Conservation (phyloP, 495 filamentous ascomycete genomes). For the Aspergillus saccharolyticus region DNA sequence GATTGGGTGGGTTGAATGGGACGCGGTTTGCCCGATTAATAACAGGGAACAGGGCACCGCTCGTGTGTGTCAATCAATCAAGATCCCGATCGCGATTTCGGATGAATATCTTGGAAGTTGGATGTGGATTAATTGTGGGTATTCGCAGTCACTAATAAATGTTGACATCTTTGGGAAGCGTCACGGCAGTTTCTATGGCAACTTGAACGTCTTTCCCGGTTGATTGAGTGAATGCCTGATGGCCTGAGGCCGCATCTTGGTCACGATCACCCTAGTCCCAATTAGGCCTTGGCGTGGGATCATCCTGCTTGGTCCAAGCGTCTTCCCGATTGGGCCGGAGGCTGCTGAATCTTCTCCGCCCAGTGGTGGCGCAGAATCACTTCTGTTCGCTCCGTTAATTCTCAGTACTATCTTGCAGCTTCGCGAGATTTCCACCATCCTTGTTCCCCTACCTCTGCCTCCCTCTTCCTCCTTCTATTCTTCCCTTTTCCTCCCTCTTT, state of each 20-base stretch:
- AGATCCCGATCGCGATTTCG: background rate
- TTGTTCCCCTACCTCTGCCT: background rate
- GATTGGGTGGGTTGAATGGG: too few species aligned
- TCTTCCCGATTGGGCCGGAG: conserved; percentile 9
- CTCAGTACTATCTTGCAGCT: background rate
- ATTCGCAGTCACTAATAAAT: too few species aligned
- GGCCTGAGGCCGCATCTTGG: conserved; percentile 11
- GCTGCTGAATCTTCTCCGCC: conserved; percentile 10
- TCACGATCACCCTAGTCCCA: conserved; percentile 29
- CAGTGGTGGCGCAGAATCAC: too few species aligned
- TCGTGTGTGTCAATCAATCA: too few species aligned
- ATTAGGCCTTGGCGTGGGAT: conserved; percentile 19
- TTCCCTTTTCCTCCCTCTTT: conserved; percentile 2
- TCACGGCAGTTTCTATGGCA: conserved; percentile 37
- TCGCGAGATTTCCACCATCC: background rate
- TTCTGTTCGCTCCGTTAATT: background rate
- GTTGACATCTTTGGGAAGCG: too few species aligned
- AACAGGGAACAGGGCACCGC: background rate
- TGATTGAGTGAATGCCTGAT: conserved; percentile 20
- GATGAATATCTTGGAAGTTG: background rate
- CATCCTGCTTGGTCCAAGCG: conserved; percentile 21
- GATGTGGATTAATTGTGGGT: conserved; percentile 16
- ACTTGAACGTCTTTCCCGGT: too few species aligned
- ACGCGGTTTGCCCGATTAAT: background rate
- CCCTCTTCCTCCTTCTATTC: too few species aligned